Evolutionary conservation across 805 yeast species (phyloP).

Genomic region (Starmera amethionina): DNA sequence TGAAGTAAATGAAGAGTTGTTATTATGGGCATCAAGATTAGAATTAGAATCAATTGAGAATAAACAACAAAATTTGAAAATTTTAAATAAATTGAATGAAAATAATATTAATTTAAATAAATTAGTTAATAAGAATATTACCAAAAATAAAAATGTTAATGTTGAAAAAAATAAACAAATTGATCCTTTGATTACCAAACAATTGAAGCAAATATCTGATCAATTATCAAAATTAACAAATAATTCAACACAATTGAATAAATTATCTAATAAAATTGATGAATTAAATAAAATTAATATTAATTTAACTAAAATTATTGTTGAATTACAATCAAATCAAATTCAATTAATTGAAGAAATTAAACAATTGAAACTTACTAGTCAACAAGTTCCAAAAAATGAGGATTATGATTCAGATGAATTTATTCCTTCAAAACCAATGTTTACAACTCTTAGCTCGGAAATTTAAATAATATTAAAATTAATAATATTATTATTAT

Average conservation of each 20-base stretch:
- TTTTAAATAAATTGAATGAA: not conserved
- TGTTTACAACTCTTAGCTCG: not conserved
- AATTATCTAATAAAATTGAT: not conserved
- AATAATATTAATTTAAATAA: too few relatives aligned
- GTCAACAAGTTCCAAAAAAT: not conserved
- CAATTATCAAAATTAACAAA: too few relatives aligned
- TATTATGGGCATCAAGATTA: slow-evolving; percentile 40
- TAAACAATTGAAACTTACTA: not conserved
- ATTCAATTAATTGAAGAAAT: not conserved
- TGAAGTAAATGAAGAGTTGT: slow-evolving; percentile 24
- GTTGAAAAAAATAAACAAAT: too few relatives aligned
- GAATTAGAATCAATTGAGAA: slow-evolving; percentile 39
- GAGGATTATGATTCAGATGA: not conserved
- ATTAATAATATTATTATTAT: not conserved
- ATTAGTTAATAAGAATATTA: too few relatives aligned
- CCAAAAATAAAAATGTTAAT: too few relatives aligned
- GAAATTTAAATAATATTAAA: not conserved
- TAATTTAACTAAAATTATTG: not conserved
- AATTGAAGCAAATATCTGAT: too few relatives aligned
- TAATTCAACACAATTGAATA: too few relatives aligned
- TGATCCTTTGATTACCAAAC: too few relatives aligned
- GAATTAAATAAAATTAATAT: not conserved
- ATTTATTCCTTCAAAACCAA: too few relatives aligned
- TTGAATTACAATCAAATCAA: not conserved
- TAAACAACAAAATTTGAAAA: slow-evolving; percentile 14